These are phyloP conservation scores for Diplocarpon rosae DNA, from an alignment of 2,329 filamentous ascomycete species.

Conservation along the genomic window DNA sequence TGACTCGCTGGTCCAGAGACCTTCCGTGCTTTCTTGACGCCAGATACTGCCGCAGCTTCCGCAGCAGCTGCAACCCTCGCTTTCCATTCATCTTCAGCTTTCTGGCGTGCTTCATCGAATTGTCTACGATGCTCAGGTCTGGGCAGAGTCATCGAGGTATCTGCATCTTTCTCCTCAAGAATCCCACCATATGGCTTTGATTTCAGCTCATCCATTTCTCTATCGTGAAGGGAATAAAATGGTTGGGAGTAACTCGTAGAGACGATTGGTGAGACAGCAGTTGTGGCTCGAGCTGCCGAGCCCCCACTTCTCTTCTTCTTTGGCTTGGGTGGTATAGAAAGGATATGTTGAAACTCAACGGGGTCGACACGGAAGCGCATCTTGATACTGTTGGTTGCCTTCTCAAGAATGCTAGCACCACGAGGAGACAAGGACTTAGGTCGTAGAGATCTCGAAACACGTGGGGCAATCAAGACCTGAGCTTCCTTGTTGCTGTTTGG, in stretches of 20 bases:
- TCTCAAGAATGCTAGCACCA: conserved; percentile 31
- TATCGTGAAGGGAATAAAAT: conserved; percentile 82
- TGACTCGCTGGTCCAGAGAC: conserved; percentile 80
- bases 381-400: conserved; percentile 32
- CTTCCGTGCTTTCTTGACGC: conserved; percentile 59
- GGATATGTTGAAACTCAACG: conserved; percentile 47
- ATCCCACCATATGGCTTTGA: conserved; percentile 95
- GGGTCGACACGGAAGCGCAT: conserved; percentile 48
- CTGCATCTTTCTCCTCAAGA: conserved; percentile 75
- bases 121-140: conserved; percentile 67
- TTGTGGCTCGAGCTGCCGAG: conserved; percentile 31
- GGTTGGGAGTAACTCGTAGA: conserved; percentile 53
- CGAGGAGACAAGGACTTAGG: conserved; percentile 33
- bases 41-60: conserved; percentile 53
- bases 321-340: conserved; percentile 47
- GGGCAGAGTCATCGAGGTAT: conserved; percentile 82
- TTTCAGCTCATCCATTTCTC: conserved; percentile 78
- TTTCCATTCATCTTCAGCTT: conserved; percentile 87
- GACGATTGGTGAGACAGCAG: conserved; percentile 26
- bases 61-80: conserved; percentile 53
- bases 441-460: conserved; percentile 47
- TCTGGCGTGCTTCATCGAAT: conserved; percentile 83
- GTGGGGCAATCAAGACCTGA: conserved; percentile 26
- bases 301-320: conserved; percentile 26
- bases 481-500: conserved; percentile 16